phyloP scores from a whole-genome alignment of 345 rosid genomes.

The Dimocarpus longan region DNA sequence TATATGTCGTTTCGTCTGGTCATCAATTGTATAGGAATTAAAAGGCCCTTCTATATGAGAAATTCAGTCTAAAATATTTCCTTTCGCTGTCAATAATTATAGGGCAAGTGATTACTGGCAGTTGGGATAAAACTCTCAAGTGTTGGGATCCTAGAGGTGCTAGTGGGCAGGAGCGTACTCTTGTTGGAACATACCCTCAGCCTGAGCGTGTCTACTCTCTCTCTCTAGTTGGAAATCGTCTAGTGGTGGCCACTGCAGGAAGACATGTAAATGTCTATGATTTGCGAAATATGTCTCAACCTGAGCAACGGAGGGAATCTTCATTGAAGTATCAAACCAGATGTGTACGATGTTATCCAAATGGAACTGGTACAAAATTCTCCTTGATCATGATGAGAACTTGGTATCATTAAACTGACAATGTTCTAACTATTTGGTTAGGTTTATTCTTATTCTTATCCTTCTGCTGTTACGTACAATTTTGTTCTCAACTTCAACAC shows the following conservation, averaged over 20 bases:
- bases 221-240: conserved; percentile 86
- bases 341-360: conserved; percentile 93
- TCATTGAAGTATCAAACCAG: conserved; percentile 94
- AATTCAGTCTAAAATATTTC: not conserved
- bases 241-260: conserved; percentile 96
- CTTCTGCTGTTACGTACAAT: not conserved
- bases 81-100: conserved; percentile 17
- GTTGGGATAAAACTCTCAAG: conserved; percentile 94
- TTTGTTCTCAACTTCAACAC: conserved; percentile 21
- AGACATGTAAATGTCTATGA: conserved; percentile 94
- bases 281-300: conserved; percentile 91
- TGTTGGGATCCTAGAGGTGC: conserved; percentile 99
- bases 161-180: conserved; percentile 82
- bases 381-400: not conserved
- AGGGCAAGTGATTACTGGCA: conserved; percentile 97
- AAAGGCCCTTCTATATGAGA: no score
- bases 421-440: not conserved
- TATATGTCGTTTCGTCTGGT: not conserved
- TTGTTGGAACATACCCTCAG: conserved; percentile 82
- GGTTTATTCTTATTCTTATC: not conserved
- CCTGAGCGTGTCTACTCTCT: conserved; percentile 96
- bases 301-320: conserved; percentile 95
- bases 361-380: conserved; percentile 69
- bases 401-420: not conserved
- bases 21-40: not conserved